Base-by-base conservation (phyloP, 1,284 basidiomycete genomes). In the Rhodotorula sp. region DNA sequence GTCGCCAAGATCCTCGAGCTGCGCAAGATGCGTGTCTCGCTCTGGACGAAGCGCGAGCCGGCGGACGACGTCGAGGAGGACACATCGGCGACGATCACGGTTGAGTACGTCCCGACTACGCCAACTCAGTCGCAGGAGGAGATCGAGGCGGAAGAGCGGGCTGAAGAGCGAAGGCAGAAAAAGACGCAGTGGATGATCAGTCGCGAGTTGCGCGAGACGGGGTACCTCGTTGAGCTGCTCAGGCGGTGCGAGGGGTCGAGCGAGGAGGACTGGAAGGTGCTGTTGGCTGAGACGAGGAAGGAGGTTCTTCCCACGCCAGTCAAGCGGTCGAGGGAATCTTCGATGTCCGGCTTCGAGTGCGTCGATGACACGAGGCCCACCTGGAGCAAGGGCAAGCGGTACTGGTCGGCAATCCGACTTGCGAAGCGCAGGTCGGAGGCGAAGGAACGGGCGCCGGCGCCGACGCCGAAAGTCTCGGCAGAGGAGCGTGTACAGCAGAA, bases 141-240 rank as follows among this genome's bases (percentile, higher is more conserved):
- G 26, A 28, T 37, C 20, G 40, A 57, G 47, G 30, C 24, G 60
- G 16, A 47, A 9, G 40, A 52, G 46, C 57, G 46, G 64, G 15
- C 2, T 8, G 37, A 37, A 16, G 34, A 22, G 26, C 24, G n/a
- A 4, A 40, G 22, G 6, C 52, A 51, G 28, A 31, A 11, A 5
- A 13, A 26, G 40, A 30, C 31, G 51, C 37, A 18, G 58, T 65
- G 66, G 70, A 72, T 61, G 60, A 13, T 40, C 2, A 55, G 26
- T 48, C 44, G 64, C 7, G 73, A 75, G 51, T 22, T 68, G 51
- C 57, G 73, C 34, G 61, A 72, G 40, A 50, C 68, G 22, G 59
- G 59, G 2, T 75, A 75, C 65, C 62, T 75, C 46, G 26, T 58
- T 2, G 31, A 44, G 2, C 65, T 75, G 5, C 44, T 75, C 1